Conservation (phyloP, 2,329 filamentous ascomycete genomes). For the Chaetothyriales sp. region DNA sequence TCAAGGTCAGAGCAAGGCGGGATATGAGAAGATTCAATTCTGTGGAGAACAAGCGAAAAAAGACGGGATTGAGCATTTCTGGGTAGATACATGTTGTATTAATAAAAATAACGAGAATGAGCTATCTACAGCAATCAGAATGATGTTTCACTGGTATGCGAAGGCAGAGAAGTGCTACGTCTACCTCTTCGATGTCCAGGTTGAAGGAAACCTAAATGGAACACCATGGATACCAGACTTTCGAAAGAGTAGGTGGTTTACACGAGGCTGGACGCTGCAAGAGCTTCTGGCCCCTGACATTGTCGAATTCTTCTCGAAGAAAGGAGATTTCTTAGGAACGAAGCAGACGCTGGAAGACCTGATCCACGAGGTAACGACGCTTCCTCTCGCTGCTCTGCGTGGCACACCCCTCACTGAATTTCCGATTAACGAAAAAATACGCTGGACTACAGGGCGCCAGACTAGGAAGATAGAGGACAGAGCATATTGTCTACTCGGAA, state of each 20-base stretch:
- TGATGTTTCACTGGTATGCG: slow-evolving; percentile 8
- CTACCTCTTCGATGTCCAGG: slow-evolving; percentile 3
- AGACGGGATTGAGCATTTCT: slow-evolving; percentile 21
- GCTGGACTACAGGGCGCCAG: slow-evolving; percentile 11
- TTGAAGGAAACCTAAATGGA: not conserved
- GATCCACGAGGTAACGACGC: slow-evolving; percentile 18
- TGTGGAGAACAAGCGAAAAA: slow-evolving; percentile 11
- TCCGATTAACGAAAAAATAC: slow-evolving; percentile 15
- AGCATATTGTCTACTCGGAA: slow-evolving; percentile 20
- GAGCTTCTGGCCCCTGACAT: slow-evolving; percentile 18
- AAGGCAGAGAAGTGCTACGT: slow-evolving; percentile 6
- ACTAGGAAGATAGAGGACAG: slow-evolving; percentile 19
- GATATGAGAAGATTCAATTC: slow-evolving; percentile 8
- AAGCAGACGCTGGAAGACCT: slow-evolving; percentile 14
- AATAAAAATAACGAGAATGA: slow-evolving; percentile 23
- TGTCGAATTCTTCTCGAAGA: slow-evolving; percentile 18
- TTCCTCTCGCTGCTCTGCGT: slow-evolving; percentile 12
- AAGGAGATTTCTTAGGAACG: slow-evolving; percentile 13
- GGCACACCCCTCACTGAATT: slow-evolving; percentile 13
- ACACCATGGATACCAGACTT: not conserved
- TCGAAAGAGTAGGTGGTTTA: slow-evolving; percentile 9
- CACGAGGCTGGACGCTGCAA: slow-evolving; percentile 13
- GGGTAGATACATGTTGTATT: slow-evolving; percentile 29
- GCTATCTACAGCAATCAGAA: slow-evolving; percentile 5
- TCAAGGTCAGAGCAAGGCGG: slow-evolving; percentile 3